Conservation (phyloP, 495 filamentous ascomycete genomes). For the Evernia prunastri region DNA sequence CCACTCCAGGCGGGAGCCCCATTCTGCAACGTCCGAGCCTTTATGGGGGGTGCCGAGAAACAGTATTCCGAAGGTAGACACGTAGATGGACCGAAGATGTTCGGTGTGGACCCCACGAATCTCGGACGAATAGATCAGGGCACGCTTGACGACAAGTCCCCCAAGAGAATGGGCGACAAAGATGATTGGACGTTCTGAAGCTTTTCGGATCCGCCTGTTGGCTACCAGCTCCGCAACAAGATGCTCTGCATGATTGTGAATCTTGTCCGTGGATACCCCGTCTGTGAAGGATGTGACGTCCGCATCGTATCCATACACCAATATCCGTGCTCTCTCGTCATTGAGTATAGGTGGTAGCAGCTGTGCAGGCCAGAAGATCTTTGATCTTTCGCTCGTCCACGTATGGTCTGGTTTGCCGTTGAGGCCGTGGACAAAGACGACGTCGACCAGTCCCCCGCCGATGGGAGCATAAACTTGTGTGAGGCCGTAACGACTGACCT, state of each 20-base stretch:
- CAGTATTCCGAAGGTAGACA: conserved; percentile 77
- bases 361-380: conserved; percentile 70
- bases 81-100: conserved; percentile 69
- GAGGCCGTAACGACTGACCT: conserved; percentile 59
- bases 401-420: conserved; percentile 71
- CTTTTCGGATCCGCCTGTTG: conserved; percentile 51
- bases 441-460: conserved; percentile 49
- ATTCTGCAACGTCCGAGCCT: conserved; percentile 69
- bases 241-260: conserved; percentile 81
- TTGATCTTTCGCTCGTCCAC: conserved; percentile 61
- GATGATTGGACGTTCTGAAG: conserved; percentile 63
- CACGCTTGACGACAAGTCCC: conserved; percentile 72
- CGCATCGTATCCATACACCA: conserved; percentile 83
- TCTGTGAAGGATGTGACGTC: conserved; percentile 62
- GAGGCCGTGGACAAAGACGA: conserved; percentile 77
- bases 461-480: conserved; percentile 57
- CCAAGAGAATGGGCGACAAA: conserved; percentile 82
- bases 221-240: conserved; percentile 55
- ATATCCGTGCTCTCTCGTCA: conserved; percentile 56
- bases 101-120: conserved; percentile 59
- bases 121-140: conserved; percentile 58
- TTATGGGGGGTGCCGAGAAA: conserved; percentile 87
- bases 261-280: conserved; percentile 60
- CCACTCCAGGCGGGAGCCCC: conserved; percentile 66
- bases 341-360: conserved; percentile 61